Evolutionary conservation across 257 asterid genomes (phyloP).

Genomic region (Primulina tabacum): DNA sequence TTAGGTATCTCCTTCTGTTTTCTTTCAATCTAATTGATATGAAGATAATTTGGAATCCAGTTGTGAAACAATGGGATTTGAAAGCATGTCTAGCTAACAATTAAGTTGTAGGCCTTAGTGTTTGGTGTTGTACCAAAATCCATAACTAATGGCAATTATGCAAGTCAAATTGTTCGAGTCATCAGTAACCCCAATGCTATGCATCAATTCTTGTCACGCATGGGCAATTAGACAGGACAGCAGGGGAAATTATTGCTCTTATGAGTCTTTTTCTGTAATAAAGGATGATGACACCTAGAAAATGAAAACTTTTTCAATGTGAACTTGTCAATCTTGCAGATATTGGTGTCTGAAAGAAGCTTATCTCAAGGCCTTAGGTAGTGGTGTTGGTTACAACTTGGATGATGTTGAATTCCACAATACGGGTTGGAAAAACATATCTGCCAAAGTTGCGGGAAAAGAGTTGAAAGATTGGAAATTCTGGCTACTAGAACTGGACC

Average conservation of each 20-base stretch:
- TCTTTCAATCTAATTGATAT: neutral
- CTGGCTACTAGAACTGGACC: slow-evolving; percentile 60
- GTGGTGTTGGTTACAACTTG: slow-evolving; percentile 67
- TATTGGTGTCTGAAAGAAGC: slow-evolving; percentile 98
- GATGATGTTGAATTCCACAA: slow-evolving; percentile 77
- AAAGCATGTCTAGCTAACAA: neutral
- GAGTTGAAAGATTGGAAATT: slow-evolving; percentile 79
- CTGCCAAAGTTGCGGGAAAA: slow-evolving; percentile 60
- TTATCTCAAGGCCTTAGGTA: slow-evolving; percentile 82
- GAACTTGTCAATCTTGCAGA: slow-evolving; percentile 38
- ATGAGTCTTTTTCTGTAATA: neutral
- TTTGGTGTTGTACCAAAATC: neutral
- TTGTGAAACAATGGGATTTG: neutral
- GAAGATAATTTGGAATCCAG: neutral
- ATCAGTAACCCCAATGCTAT: neutral
- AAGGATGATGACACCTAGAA: neutral
- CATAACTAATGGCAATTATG: neutral
- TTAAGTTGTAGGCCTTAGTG: neutral
- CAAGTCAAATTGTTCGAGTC: too few species aligned
- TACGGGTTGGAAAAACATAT: slow-evolving; percentile 58
- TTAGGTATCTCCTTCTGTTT: neutral
- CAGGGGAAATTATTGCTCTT: neutral
- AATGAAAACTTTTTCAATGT: neutral
- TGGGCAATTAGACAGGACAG: neutral
- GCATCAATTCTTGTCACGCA: neutral